Conservation (phyloP, 495 filamentous ascomycete species). For the Aspergillus indologenus region DNA sequence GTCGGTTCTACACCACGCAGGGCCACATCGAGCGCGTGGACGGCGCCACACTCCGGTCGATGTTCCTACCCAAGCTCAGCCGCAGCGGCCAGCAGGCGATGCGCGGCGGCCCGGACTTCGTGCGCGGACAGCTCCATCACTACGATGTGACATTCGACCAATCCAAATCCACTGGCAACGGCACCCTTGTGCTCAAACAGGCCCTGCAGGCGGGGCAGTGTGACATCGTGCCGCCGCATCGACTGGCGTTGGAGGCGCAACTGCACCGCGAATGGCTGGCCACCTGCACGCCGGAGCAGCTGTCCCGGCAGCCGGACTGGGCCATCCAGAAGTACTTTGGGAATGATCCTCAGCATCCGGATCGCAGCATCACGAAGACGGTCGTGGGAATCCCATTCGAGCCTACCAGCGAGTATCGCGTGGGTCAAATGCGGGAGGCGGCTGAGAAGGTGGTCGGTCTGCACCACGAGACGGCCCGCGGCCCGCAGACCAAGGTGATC, state of each 20-base stretch:
- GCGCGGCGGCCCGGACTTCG: conserved; percentile 1
- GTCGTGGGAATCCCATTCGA: conserved; percentile 3
- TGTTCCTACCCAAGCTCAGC: conserved; percentile 6
- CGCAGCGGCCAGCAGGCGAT: neutral
- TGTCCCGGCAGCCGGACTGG: neutral
- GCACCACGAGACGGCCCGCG: conserved; percentile 2
- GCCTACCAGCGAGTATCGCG: neutral
- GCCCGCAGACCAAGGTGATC: conserved; percentile 4
- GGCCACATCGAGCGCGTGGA: conserved; percentile 4
- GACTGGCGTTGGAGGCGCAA: conserved; percentile 4
- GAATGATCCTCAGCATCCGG: conserved; percentile 1
- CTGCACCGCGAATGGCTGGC: conserved; percentile 11
- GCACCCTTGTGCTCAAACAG: conserved; percentile 5
- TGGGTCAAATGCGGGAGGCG: conserved; percentile 7
- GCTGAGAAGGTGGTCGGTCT: neutral
- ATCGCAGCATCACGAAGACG: conserved; percentile 5
- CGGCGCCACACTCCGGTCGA: conserved; percentile 2
- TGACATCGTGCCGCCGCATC: conserved; percentile 5
- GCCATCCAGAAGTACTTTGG: conserved; percentile 10
- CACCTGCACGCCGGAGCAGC: neutral
- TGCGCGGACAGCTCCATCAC: conserved; percentile 11
- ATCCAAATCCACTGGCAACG: neutral
- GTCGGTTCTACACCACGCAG: conserved; percentile 5
- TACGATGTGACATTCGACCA: conserved; percentile 10
- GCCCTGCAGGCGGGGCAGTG: conserved; percentile 10